Conservation (phyloP, 2,329 filamentous ascomycete species). For the Diaporthe sp. region DNA sequence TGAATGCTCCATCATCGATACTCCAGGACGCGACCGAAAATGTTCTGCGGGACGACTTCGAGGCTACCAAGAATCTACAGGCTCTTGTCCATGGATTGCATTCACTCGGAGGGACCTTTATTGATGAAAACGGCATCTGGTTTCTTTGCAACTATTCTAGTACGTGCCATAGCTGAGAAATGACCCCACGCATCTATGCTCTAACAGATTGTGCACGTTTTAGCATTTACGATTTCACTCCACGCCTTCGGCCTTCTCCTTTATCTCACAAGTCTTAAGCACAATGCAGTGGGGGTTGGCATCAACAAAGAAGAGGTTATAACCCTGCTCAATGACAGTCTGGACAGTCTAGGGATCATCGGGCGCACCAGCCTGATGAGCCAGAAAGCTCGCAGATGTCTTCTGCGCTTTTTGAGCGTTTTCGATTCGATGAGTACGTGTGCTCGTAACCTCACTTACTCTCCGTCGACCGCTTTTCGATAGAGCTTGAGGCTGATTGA, state of each 20-base stretch:
- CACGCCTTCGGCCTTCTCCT: slow-evolving; percentile 5
- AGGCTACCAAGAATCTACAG: neutral
- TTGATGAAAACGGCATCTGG: neutral
- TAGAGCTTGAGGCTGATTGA: neutral
- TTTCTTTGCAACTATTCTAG: slow-evolving; percentile 16
- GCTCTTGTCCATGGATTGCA: neutral
- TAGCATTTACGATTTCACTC: neutral
- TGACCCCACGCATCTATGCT: too few relatives aligned
- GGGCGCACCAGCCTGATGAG: neutral
- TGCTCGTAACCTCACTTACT: too few relatives aligned
- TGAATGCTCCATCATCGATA: neutral
- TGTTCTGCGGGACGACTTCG: neutral
- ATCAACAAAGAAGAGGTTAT: neutral
- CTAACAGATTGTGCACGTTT: neutral
- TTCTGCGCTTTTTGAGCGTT: neutral
- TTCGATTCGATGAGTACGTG: slow-evolving; percentile 7
- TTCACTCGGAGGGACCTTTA: neutral
- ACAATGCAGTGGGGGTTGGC: neutral
- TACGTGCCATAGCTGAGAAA: neutral
- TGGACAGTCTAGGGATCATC: neutral
- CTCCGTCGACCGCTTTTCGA: too few relatives aligned
- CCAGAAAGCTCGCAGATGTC: slow-evolving; percentile 7
- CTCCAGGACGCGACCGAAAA: neutral
- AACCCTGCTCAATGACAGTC: neutral
- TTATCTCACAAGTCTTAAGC: neutral